Percentiles rank a stretch among this genome's conserved stretches.
These are phyloP conservation scores for Ramaria sp. DNA, from an alignment of 768 basidiomycete species.

Conservation along the genomic window DNA sequence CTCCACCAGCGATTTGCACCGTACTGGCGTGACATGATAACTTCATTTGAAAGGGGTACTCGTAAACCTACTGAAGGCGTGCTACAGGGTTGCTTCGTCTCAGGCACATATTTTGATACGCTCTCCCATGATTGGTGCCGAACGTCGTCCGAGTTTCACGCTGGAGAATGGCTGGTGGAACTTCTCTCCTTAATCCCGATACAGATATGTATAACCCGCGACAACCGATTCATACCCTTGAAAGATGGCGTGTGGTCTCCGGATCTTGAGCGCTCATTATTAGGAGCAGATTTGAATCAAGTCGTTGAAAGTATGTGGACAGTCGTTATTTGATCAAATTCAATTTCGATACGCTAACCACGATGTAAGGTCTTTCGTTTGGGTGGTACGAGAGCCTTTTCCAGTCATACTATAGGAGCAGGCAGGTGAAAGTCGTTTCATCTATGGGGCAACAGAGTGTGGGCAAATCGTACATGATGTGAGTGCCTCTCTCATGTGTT, in stretches of 20 bases:
- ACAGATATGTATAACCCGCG: constrained; percentile 47
- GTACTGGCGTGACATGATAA: constrained; percentile 37
- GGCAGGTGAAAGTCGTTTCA: constrained; percentile 49
- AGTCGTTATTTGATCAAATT: background rate
- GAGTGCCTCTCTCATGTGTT: constrained; percentile 2
- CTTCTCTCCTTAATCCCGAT: constrained; percentile 54
- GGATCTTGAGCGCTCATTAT: constrained; percentile 38
- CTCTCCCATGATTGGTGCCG: constrained; percentile 19
- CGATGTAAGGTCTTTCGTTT: background rate
- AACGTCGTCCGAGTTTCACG: constrained; percentile 28
- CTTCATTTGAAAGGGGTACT: constrained; percentile 35
- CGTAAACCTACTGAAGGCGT: constrained; percentile 41
- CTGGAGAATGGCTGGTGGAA: constrained; percentile 55
- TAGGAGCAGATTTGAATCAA: constrained; percentile 49
- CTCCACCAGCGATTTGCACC: constrained; percentile 24
- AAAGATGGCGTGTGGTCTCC: constrained; percentile 46
- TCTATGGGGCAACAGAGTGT: constrained; percentile 39
- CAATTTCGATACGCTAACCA: background rate
- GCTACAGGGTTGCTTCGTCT: constrained; percentile 29
- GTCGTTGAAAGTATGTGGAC: constrained; percentile 34
- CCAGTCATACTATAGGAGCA: constrained; percentile 14
- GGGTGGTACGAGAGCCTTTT: constrained; percentile 3
- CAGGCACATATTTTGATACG: constrained; percentile 17
- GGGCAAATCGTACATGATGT: constrained; percentile 8
- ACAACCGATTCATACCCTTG: constrained; percentile 51